Evolutionary conservation across 805 yeast species (phyloP), one percentile per base, ranked within the genome.

Genomic region (Torulaspora quercuum): DNA sequence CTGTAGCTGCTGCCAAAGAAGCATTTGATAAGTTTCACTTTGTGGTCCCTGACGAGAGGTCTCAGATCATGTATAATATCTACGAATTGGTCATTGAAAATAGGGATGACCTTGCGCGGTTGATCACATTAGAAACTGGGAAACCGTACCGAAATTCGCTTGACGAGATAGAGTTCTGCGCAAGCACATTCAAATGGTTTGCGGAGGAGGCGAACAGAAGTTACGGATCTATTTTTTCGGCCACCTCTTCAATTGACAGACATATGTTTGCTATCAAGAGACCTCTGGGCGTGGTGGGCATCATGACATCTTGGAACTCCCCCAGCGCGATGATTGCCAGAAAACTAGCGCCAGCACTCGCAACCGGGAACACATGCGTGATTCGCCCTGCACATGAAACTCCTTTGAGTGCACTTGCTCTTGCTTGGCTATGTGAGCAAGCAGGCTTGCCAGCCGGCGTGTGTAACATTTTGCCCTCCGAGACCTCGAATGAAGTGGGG

Each of bases 281-380:
- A 66, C 94, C 95, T 43, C 68, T 82, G 51, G 95, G 95, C 59
- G 92, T 84, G 35, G 79, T 88, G 62, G 88, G 92, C 45, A 86
- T 83, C 60, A 82, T 86, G 55, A 84, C 84, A 53, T 94, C 95
- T 49, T 86, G 95, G 94, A 86, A 86, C 68, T 86, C 85, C 76
- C 95, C 95, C 48, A 70, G 84, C 57, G 73, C 86, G 65, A 82
- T 85, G 80, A 76, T 83, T 67, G 73, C 90, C 28, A 85, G 94
- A 85, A 85, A 85, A 57, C 67, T 86, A 46, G 89, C 87, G 45
- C 95, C 95, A 24, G 88, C 90, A 43, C 69, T 84, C 51, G 82
- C 88, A 46, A 79, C 94, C 30, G 94, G 94, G 63, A 83, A 85
- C 69, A 77, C 92, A 31, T 78, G 82, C 48, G 82, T 86, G 35